phyloP scores from a whole-genome alignment of 208 protist genomes.

The Eutreptiella sp. region DNA sequence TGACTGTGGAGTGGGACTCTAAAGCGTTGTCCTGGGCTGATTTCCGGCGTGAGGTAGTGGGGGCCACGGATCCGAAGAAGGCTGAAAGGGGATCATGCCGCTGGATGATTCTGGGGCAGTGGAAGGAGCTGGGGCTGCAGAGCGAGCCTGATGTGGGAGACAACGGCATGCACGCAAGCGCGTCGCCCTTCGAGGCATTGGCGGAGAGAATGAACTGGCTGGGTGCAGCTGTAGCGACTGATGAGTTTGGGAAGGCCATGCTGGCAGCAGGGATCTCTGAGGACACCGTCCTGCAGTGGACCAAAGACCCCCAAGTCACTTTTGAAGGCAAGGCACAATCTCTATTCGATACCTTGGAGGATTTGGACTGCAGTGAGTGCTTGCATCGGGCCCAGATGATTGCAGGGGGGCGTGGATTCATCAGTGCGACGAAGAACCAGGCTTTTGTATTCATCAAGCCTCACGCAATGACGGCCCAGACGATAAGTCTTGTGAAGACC shows the following conservation, averaged over 20 bases:
- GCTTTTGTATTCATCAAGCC: slow-evolving; percentile 58
- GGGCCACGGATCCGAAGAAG: slow-evolving; percentile 45
- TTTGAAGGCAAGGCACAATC: slow-evolving; percentile 10
- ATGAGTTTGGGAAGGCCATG: slow-evolving; percentile 44
- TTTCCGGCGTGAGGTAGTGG: slow-evolving; percentile 51
- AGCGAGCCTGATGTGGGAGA: slow-evolving; percentile 46
- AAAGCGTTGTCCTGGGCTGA: slow-evolving; percentile 39
- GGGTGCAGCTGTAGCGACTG: slow-evolving; percentile 39
- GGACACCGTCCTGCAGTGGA: slow-evolving; percentile 33
- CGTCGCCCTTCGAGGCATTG: slow-evolving; percentile 52
- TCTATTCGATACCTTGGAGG: slow-evolving; percentile 28
- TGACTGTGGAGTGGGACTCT: slow-evolving; percentile 56
- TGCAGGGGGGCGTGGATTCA: no score
- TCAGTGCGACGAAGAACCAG: slow-evolving; percentile 37
- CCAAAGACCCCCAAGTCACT: slow-evolving; percentile 36
- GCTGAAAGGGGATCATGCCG: slow-evolving; percentile 44
- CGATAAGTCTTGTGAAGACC: slow-evolving; percentile 35
- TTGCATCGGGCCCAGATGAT: no score
- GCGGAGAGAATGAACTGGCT: slow-evolving; percentile 62
- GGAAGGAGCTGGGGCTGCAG: slow-evolving; percentile 49
- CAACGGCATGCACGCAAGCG: slow-evolving; percentile 54
- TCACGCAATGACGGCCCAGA: slow-evolving; percentile 43
- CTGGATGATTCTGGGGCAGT: slow-evolving; percentile 46
- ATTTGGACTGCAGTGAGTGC: slow-evolving; percentile 18
- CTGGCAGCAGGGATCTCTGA: slow-evolving; percentile 11